Conservation (phyloP, 495 filamentous ascomycete species). For the Penicillium ochrochloron region DNA sequence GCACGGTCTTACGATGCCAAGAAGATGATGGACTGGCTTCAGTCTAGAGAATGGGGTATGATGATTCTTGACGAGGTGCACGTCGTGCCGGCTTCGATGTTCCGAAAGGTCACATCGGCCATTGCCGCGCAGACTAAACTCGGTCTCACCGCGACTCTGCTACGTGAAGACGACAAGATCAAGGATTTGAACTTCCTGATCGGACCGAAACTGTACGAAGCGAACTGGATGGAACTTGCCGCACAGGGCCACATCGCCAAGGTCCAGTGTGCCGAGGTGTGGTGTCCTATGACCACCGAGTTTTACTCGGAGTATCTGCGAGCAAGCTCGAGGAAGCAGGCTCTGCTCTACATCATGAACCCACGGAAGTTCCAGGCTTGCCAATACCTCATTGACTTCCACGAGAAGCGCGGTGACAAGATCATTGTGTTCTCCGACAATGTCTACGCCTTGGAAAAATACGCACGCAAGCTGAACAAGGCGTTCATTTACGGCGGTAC, state of each 20-base stretch:
- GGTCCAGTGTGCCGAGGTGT: conserved; percentile 97
- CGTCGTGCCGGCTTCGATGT: conserved; percentile 95
- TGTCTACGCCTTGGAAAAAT: conserved; percentile 87
- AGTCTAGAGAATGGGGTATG: conserved; percentile 91
- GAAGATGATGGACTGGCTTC: conserved; percentile 98
- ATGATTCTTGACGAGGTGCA: conserved; percentile 99
- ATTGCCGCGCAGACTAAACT: conserved; percentile 96
- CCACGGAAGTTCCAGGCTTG: conserved; percentile 95
- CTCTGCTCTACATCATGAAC: conserved; percentile 95
- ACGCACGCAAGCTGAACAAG: conserved; percentile 83
- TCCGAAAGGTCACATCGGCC: conserved; percentile 86
- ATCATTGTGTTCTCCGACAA: conserved; percentile 99
- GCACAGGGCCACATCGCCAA: conserved; percentile 97
- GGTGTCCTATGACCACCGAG: conserved; percentile 98
- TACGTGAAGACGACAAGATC: conserved; percentile 98
- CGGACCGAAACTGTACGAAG: conserved; percentile 96
- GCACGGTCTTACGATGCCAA: conserved; percentile 87
- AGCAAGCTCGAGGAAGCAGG: conserved; percentile 68
- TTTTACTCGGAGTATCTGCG: conserved; percentile 95
- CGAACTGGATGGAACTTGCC: conserved; percentile 99
- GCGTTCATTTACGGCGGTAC: conserved; percentile 95
- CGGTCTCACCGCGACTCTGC: conserved; percentile 91
- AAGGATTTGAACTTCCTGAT: conserved; percentile 97
- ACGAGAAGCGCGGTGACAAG: conserved; percentile 95
- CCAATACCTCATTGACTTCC: conserved; percentile 96